These are phyloP conservation scores for Pythium aphanidermatum DNA, from an alignment of 352 stramenopile species.

Conservation along the genomic window DNA sequence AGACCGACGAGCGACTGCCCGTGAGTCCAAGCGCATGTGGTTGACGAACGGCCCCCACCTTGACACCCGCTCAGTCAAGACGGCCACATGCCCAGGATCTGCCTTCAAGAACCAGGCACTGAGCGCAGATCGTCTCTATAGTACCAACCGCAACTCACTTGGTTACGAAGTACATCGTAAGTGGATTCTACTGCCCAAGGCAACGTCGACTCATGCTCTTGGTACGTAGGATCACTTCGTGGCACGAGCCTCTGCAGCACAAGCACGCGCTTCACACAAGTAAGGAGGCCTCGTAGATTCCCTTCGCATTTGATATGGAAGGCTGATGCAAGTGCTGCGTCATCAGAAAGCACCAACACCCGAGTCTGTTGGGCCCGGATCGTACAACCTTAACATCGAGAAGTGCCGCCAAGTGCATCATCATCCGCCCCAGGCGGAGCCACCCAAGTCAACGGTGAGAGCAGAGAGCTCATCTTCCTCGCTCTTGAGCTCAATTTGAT, in stretches of 20 bases:
- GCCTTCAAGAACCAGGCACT: conserved; percentile 58
- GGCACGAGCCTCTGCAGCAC: conserved; percentile 62
- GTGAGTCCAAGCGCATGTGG: conserved; percentile 51
- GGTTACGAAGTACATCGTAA: conserved; percentile 65
- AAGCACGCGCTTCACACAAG: conserved; percentile 48
- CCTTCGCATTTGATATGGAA: not conserved
- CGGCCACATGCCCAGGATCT: conserved; percentile 42
- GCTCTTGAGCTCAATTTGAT: not conserved
- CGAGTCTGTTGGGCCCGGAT: conserved; percentile 45
- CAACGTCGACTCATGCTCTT: not conserved
- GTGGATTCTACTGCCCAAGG: conserved; percentile 2
- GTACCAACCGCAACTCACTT: conserved; percentile 41
- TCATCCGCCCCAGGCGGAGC: conserved; percentile 8
- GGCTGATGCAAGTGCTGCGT: too few species aligned
- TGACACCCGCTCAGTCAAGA: conserved; percentile 44
- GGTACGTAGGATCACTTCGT: conserved; percentile 40
- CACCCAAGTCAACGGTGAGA: conserved; percentile 7
- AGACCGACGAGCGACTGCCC: conserved; percentile 23
- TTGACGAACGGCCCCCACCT: conserved; percentile 36
- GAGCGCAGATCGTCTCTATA: conserved; percentile 65
- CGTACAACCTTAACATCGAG: conserved; percentile 33
- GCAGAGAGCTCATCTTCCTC: not conserved
- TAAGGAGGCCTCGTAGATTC: conserved; percentile 2
- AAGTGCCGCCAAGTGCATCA: conserved; percentile 8
- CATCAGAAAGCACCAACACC: conserved; percentile 40